A percentile compares a stretch with the other conserved stretches of the same genome.
phyloP scores from a whole-genome alignment of 2,329 filamentous ascomycete species.

The Aspergillus unguis region DNA sequence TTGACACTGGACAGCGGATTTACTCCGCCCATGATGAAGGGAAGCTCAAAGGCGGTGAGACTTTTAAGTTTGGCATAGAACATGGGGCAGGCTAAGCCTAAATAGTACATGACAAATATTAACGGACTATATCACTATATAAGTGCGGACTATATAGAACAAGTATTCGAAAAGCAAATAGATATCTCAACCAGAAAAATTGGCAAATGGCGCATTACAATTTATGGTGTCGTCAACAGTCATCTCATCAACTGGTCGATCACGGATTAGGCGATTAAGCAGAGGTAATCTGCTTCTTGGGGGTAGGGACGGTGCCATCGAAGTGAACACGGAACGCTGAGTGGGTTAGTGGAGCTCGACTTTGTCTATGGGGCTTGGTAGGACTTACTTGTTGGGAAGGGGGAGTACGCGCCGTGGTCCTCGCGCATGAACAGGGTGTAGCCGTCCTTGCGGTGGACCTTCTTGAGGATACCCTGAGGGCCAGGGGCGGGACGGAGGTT shows the following conservation, averaged over 20 bases:
- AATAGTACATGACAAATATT: neutral
- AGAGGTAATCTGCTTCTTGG: slow-evolving; percentile 17
- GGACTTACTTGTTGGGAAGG: slow-evolving; percentile 47
- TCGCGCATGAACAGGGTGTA: slow-evolving; percentile 63
- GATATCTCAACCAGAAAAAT: slow-evolving; percentile 5
- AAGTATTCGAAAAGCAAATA: neutral
- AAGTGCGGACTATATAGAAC: neutral
- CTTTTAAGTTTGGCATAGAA: neutral
- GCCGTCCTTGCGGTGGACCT: slow-evolving; percentile 54
- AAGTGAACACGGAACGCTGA: slow-evolving; percentile 46
- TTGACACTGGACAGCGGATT: neutral
- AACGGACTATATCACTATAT: neutral
- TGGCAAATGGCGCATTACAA: neutral
- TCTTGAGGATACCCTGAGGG: slow-evolving; percentile 65
- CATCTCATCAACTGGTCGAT: neutral
- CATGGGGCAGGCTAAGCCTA: neutral
- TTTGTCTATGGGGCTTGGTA: neutral
- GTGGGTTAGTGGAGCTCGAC: slow-evolving; percentile 14
- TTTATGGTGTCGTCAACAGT: neutral
- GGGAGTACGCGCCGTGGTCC: slow-evolving; percentile 59
- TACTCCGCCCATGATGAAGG: neutral
- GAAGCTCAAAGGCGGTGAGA: neutral
- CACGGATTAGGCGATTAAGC: neutral
- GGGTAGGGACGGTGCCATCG: slow-evolving; percentile 34
- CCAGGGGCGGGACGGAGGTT: slow-evolving; percentile 62